Evolutionary conservation across 2,329 filamentous ascomycete species (phyloP).

Genomic region (Seiridium cupressi): DNA sequence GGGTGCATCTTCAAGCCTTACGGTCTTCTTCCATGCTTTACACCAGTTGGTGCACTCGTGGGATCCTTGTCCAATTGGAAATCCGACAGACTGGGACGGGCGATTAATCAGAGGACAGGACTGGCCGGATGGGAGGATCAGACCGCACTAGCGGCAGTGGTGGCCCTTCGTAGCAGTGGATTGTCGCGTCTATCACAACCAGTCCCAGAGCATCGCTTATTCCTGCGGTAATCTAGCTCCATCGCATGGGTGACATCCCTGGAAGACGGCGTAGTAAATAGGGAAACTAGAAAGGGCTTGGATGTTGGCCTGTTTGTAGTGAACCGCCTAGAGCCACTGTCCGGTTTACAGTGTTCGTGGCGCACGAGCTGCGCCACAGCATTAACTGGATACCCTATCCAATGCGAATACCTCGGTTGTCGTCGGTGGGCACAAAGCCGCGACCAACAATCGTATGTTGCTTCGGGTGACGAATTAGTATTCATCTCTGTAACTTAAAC

Average conservation of each 20-base stretch:
- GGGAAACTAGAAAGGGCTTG: no score
- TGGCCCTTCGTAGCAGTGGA: background rate
- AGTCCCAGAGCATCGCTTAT: background rate
- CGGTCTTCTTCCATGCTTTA: background rate
- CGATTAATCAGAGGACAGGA: slow-evolving; percentile 3
- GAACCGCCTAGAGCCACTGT: no score
- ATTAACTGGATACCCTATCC: background rate
- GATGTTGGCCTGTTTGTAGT: no score
- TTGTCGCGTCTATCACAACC: background rate
- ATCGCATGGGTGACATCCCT: no score
- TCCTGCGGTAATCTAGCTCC: background rate
- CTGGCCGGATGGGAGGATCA: background rate
- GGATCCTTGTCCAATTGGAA: background rate
- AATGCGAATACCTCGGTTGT: background rate
- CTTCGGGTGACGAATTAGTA: background rate
- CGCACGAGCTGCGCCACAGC: background rate
- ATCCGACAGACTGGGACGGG: slow-evolving; percentile 4
- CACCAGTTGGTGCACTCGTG: background rate
- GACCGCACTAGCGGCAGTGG: background rate
- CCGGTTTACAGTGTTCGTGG: no score
- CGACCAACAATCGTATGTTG: background rate
- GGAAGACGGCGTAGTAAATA: no score
- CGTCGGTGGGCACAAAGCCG: background rate
- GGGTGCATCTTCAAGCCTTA: background rate
- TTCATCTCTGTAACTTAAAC: background rate